Evolutionary conservation across 768 basidiomycete species (phyloP).

Genomic region (Mycena vitilis): DNA sequence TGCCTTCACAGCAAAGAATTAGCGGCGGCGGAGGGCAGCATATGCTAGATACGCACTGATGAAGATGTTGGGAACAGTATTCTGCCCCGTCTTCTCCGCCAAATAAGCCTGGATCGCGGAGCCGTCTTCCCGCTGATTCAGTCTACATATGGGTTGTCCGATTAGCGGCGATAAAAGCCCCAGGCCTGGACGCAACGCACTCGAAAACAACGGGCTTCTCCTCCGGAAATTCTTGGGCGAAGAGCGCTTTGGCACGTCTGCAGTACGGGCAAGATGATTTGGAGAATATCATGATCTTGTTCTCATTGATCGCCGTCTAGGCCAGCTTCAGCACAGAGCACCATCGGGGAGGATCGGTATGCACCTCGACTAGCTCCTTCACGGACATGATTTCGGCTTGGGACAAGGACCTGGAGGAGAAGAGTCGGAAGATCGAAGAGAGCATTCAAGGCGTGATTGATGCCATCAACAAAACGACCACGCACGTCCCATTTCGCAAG

Average conservation of each 20-base stretch:
- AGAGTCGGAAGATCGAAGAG: constrained; percentile 46
- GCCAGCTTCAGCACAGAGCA: constrained; percentile 11
- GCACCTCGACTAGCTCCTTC: constrained; percentile 58
- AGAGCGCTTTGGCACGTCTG: constrained; percentile 59
- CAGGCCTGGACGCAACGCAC: constrained; percentile 46
- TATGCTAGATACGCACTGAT: constrained; percentile 61
- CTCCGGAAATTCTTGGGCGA: constrained; percentile 52
- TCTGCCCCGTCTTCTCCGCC: constrained; percentile 68
- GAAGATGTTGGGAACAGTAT: constrained; percentile 84
- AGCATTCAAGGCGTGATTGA: constrained; percentile 20
- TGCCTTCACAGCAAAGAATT: constrained; percentile 45
- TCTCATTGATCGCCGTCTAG: constrained; percentile 54
- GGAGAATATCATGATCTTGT: constrained; percentile 71
- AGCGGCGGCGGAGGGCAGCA: neutral
- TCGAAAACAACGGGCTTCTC: constrained; percentile 57
- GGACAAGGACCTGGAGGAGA: constrained; percentile 35
- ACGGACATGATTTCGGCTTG: constrained; percentile 43
- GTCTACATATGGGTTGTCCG: constrained; percentile 48
- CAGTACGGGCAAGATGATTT: constrained; percentile 70
- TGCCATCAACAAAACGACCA: no score
- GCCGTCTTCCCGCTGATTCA: constrained; percentile 71
- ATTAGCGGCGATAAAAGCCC: neutral
- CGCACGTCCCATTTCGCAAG: no score
- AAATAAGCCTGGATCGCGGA: constrained; percentile 76
- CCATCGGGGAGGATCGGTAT: neutral